Conservation (phyloP, 176 grass and related monocot genomes). For the bread wheat (Triticum aestivum) region DNA sequence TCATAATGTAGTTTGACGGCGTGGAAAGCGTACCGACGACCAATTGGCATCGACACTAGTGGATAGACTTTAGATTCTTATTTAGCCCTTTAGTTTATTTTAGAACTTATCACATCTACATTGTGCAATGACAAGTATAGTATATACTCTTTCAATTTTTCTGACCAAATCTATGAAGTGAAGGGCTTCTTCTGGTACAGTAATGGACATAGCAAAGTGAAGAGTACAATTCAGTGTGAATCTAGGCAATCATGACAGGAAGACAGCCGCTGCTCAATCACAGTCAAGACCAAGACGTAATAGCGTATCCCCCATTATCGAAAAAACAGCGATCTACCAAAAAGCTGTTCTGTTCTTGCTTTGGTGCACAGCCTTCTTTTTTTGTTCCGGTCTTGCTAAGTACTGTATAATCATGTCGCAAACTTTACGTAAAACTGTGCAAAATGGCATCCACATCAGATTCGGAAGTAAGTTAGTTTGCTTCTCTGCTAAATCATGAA, state of each 20-base stretch:
- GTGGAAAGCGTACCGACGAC: background rate
- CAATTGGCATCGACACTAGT: constrained; percentile 4
- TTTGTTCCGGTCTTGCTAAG: background rate
- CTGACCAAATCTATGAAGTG: background rate
- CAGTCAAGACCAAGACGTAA: constrained; percentile 4
- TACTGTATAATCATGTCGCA: background rate
- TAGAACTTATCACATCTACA: background rate
- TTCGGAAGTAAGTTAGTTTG: background rate
- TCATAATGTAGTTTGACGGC: constrained; percentile 25
- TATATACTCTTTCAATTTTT: background rate
- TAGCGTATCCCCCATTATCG: constrained; percentile 17
- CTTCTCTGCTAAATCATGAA: constrained; percentile 17
- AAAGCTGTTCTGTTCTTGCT: constrained; percentile 23
- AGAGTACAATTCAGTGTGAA: background rate
- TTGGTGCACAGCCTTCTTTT: background rate
- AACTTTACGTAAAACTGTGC: background rate
- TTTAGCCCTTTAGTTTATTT: background rate
- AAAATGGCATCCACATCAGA: background rate
- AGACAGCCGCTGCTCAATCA: background rate
- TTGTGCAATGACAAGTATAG: background rate
- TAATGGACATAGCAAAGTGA: background rate
- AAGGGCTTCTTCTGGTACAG: background rate
- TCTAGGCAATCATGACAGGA: background rate
- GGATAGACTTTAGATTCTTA: background rate
- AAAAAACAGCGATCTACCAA: constrained; percentile 10